A percentile compares a stretch with the other conserved stretches of the same genome.
These are phyloP conservation scores for Lachnellula occidentalis DNA, from an alignment of 2,329 filamentous ascomycete genomes.

Conservation along the genomic window DNA sequence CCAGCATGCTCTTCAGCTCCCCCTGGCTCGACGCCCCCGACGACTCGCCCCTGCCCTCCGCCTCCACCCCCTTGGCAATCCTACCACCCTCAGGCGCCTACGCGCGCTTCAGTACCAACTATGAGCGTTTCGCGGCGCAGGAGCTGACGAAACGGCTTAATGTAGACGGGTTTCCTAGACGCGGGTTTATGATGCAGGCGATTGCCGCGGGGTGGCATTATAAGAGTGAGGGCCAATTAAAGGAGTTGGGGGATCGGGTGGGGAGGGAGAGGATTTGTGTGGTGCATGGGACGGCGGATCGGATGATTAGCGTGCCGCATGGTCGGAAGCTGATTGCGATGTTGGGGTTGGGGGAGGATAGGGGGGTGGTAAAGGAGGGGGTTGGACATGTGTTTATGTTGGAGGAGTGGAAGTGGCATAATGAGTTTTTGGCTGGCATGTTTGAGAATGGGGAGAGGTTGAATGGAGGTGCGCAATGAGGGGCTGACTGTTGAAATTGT, in stretches of 20 bases:
- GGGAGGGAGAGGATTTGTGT: conserved; percentile 71
- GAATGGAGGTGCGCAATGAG: conserved; percentile 3
- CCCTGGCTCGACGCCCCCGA: conserved; percentile 61
- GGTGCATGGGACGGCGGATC: conserved; percentile 68
- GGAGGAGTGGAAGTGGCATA: conserved; percentile 67
- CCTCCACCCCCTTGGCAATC: conserved; percentile 35
- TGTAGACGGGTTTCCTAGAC: conserved; percentile 52
- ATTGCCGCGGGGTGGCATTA: conserved; percentile 75
- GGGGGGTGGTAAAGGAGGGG: conserved; percentile 58
- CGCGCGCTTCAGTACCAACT: conserved; percentile 64
- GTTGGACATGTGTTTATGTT: conserved; percentile 71
- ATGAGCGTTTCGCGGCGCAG: conserved; percentile 74
- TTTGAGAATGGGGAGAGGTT: conserved; percentile 17
- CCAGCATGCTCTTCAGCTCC: conserved; percentile 59
- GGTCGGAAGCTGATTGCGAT: conserved; percentile 62
- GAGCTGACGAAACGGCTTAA: conserved; percentile 68
- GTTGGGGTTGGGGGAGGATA: conserved; percentile 55
- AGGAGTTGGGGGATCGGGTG: conserved; percentile 59
- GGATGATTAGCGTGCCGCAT: conserved; percentile 72
- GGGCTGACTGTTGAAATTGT: neutral
- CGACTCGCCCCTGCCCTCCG: conserved; percentile 44
- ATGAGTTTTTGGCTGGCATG: conserved; percentile 47
- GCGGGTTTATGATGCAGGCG: conserved; percentile 71
- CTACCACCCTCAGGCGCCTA: conserved; percentile 36
- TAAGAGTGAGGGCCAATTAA: conserved; percentile 64